phyloP scores from a whole-genome alignment of 169 alveolate genomes.

The Pseudocohnilembus persalinus region DNA sequence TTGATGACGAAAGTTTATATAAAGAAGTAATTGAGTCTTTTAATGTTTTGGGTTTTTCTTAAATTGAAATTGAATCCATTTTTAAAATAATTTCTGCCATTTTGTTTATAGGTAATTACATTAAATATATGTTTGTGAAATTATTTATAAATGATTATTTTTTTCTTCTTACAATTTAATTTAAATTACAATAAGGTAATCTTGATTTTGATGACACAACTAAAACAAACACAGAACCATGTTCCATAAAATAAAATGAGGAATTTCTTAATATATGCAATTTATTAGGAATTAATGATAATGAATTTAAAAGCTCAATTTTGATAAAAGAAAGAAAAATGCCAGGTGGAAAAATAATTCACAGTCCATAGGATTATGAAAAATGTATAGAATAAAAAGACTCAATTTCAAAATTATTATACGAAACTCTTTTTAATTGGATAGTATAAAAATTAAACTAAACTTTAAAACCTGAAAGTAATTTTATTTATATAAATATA shows the following conservation, averaged over 20 bases:
- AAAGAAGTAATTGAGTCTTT: constrained; percentile 16
- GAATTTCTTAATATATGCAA: constrained; percentile 28
- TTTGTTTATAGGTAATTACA: too few relatives aligned
- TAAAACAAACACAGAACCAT: constrained; percentile 37
- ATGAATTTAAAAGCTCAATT: constrained; percentile 12
- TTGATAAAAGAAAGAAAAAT: constrained; percentile 5
- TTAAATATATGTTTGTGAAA: too few relatives aligned
- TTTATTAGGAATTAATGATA: constrained; percentile 32
- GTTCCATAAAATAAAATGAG: constrained; percentile 34
- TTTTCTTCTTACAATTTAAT: too few relatives aligned
- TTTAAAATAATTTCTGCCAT: constrained; percentile 52
- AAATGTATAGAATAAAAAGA: constrained; percentile 47
- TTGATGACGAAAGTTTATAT: constrained; percentile 18
- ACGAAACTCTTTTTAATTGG: constrained; percentile 72
- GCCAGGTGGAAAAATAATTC: constrained; percentile 4
- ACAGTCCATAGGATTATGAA: constrained; percentile 3
- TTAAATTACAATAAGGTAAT: too few relatives aligned
- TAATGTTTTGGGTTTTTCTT: constrained; percentile 7
- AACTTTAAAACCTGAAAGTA: constrained; percentile 48
- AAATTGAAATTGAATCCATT: constrained; percentile 8
- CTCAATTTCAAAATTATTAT: constrained; percentile 70
- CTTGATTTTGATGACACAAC: constrained; percentile 60
- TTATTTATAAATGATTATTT: too few relatives aligned
- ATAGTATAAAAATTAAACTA: constrained; percentile 64
- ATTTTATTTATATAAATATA: too few relatives aligned